These are phyloP conservation scores for Hordeum vulgare DNA, from an alignment of 176 grass and related monocot species.

Conservation along the genomic window DNA sequence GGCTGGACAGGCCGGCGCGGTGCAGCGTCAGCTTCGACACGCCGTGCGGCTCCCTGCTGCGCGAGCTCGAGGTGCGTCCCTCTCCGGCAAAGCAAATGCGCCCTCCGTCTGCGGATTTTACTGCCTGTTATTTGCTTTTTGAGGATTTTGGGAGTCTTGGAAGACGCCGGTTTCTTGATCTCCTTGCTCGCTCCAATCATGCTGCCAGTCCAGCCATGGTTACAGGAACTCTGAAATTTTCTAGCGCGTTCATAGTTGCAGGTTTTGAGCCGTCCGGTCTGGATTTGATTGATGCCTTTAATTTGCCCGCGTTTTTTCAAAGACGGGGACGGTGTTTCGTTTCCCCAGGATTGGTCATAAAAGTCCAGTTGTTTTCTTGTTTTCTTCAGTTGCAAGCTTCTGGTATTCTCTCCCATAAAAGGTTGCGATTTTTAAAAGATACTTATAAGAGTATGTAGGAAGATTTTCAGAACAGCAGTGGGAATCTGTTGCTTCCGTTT, in stretches of 20 bases:
- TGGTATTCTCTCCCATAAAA: background rate
- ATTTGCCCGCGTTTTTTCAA: background rate
- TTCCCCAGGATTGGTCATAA: background rate
- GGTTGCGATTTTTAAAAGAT: background rate
- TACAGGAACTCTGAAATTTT: background rate
- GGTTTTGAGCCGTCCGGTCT: background rate
- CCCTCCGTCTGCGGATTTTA: constrained; percentile 15
- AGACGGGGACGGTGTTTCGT: background rate
- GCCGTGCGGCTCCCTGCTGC: constrained; percentile 67
- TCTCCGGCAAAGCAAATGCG: background rate
- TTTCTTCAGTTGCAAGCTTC: constrained; percentile 17
- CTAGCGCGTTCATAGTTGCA: background rate
- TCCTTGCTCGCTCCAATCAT: background rate
- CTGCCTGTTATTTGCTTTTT: background rate
- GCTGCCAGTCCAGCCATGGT: background rate
- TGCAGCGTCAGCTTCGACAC: constrained; percentile 67
- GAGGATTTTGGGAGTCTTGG: background rate
- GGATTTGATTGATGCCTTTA: background rate
- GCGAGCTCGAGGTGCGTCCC: constrained; percentile 81
- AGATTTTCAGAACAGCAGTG: constrained; percentile 2
- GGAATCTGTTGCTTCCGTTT: constrained; percentile 19
- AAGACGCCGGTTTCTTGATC: background rate
- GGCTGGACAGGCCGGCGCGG: constrained; percentile 32
- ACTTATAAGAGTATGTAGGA: background rate
- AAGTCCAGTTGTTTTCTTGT: background rate